phyloP scores from a whole-genome alignment of 2,329 filamentous ascomycete species.

The Calonectria hawksworthii region DNA sequence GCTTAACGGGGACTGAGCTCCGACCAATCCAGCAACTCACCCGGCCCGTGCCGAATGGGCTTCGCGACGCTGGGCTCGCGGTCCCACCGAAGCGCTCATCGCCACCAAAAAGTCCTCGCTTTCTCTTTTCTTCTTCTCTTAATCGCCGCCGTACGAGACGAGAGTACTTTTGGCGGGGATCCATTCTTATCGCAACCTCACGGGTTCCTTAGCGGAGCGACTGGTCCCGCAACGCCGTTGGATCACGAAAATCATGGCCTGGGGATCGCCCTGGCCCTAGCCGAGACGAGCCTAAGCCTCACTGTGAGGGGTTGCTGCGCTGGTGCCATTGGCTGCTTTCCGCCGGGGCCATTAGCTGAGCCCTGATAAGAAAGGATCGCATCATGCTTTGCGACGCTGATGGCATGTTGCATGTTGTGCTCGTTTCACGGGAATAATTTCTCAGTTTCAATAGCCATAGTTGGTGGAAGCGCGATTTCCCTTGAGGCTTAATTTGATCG shows the following conservation, averaged over 20 bases:
- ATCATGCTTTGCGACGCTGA: not conserved
- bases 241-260: conserved; percentile 3
- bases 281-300: not conserved
- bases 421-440: not conserved
- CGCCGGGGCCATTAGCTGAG: not conserved
- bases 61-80: not conserved
- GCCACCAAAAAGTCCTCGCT: not conserved
- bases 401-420: not conserved
- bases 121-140: not conserved
- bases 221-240: not conserved
- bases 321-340: not conserved
- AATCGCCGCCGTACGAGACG: not conserved
- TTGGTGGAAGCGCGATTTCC: not conserved
- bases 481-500: not conserved
- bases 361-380: not conserved
- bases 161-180: not conserved
- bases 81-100: not conserved
- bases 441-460: not conserved
- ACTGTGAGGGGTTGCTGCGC: not conserved
- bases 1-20: not conserved
- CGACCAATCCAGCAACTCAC: not conserved
- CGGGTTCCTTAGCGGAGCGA: not conserved
- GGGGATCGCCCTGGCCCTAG: not conserved
- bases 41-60: not conserved
- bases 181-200: not conserved